These are phyloP conservation scores for Chondrus crispus DNA, from an alignment of 23 red algal genomes.

Conservation along the genomic window DNA sequence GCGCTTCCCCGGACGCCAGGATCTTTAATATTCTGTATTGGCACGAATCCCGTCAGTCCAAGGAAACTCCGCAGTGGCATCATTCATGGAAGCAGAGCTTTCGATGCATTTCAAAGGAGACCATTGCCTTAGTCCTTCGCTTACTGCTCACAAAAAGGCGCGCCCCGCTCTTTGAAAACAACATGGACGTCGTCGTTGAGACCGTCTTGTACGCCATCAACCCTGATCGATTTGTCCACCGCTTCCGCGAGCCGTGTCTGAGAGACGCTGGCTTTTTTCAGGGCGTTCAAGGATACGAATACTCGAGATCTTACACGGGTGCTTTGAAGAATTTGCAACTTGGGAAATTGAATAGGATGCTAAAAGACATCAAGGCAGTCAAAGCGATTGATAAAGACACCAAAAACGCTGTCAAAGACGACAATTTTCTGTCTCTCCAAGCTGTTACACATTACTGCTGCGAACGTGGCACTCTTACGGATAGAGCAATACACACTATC, in stretches of 20 bases:
- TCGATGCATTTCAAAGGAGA: constrained; percentile 23
- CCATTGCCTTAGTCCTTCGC: constrained; percentile 27
- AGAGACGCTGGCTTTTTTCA: constrained; percentile 45
- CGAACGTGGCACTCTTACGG: constrained; percentile 40
- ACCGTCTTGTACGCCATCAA: constrained; percentile 54
- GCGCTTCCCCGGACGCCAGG: constrained; percentile 18
- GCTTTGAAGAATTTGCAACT: constrained; percentile 49
- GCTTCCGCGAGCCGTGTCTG: constrained; percentile 45
- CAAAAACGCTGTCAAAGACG: not conserved
- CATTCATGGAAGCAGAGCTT: not conserved
- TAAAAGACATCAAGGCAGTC: constrained; percentile 52
- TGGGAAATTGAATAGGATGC: constrained; percentile 55
- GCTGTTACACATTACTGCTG: constrained; percentile 29
- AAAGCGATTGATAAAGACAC: not conserved
- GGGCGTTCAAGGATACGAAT: constrained; percentile 55
- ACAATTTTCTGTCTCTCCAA: constrained; percentile 17
- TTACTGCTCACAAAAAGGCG: constrained; percentile 35
- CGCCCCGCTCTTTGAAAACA: constrained; percentile 61
- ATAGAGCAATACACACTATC: constrained; percentile 22
- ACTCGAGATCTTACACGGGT: constrained; percentile 48
- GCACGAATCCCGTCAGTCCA: not conserved
- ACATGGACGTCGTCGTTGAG: constrained; percentile 64
- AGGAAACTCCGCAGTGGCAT: not conserved
- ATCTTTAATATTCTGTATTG: constrained; percentile 60
- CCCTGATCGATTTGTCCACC: constrained; percentile 41